Evolutionary conservation across 257 asterid genomes (phyloP), one percentile per base, ranked within the genome.

Genomic region (Cynanchum wilfordii): DNA sequence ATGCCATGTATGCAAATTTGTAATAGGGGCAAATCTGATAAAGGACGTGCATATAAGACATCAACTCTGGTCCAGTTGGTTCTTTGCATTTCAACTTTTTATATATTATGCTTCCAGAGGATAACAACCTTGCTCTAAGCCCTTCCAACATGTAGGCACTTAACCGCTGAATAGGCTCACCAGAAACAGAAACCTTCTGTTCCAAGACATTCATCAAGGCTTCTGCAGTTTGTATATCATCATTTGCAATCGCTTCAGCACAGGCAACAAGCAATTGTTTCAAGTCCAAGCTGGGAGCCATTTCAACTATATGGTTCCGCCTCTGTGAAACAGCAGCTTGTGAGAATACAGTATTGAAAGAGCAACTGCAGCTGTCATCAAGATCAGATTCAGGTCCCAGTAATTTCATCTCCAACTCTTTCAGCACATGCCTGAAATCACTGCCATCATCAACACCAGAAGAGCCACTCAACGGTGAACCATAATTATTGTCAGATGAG

Each of bases 81-180:
- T 95, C 98, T 8, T 88, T 84, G 84, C 99, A 95, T 79, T 89
- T 92, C 80, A 92, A 71, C 81, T 86, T 92, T 51, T 92, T 92
- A 86, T 92, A 95, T 58, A 95, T 92, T 76, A 81, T 86, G 85
- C 96, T 95, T 75, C 99, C 99, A 0, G 99, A 90, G 6, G 93
- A 84, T 59, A 90, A 78, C 74, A 88, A 27, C 76, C 95, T 75
- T 7, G 99, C 99, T 76, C 97, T 72, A 54, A 92, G 86, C 58
- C 99, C 98, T 90, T 95, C 99, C 83, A 95, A 50, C 96, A 92
- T 78, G 77, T 95, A 92, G 15, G 98, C 99, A 3, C 97, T 86
- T 56, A 95, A 80, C 55, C 99, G 82, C 78, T 95, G 85, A 27
- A 89, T 77, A 27, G 99, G 99, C 60, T 92, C 98, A 77, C 99